These are phyloP conservation scores for Kurtzmaniella quercitrusa DNA, from an alignment of 1,139 yeast genomes.

Conservation along the genomic window DNA sequence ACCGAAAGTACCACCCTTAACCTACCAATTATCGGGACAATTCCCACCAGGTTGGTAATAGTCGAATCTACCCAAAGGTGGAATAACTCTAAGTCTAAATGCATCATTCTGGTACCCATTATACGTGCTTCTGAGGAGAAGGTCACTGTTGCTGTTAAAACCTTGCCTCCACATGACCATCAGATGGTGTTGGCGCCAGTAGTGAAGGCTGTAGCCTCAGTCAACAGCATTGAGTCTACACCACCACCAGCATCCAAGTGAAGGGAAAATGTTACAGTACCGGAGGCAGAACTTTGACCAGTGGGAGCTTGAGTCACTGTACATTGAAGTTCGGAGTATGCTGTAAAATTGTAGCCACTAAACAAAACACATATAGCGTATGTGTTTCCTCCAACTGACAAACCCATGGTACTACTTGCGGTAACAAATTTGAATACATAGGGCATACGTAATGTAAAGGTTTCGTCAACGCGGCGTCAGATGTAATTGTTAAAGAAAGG, in stretches of 20 bases:
- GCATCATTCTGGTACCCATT: too few species aligned
- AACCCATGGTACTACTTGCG: slow-evolving; percentile 11
- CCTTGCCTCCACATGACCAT: slow-evolving; percentile 25
- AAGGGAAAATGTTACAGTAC: slow-evolving; percentile 22
- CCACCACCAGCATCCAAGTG: slow-evolving; percentile 24
- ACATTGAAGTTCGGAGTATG: slow-evolving; percentile 24
- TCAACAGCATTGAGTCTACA: slow-evolving; percentile 16
- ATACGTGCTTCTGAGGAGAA: too few species aligned
- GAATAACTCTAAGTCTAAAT: slow-evolving; percentile 9
- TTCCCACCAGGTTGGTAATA: slow-evolving; percentile 16
- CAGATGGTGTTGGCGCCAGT: slow-evolving; percentile 24
- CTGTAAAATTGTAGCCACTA: slow-evolving; percentile 20
- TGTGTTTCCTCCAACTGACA: slow-evolving; percentile 14
- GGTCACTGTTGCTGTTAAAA: slow-evolving; percentile 13
- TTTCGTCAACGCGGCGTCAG: slow-evolving; percentile 23
- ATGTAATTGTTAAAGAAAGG: slow-evolving; percentile 20
- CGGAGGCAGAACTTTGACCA: slow-evolving; percentile 14
- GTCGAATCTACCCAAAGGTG: slow-evolving; percentile 15
- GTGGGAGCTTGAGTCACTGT: slow-evolving; percentile 14
- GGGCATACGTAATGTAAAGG: slow-evolving; percentile 26
- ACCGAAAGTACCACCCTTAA: slow-evolving; percentile 21
- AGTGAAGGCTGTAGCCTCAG: slow-evolving; percentile 16
- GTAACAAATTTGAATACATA: slow-evolving; percentile 29
- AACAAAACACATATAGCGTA: slow-evolving; percentile 25
- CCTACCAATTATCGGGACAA: slow-evolving; percentile 21